Conservation (phyloP, 1,284 basidiomycete genomes). For the Thecaphora thlaspeos region DNA sequence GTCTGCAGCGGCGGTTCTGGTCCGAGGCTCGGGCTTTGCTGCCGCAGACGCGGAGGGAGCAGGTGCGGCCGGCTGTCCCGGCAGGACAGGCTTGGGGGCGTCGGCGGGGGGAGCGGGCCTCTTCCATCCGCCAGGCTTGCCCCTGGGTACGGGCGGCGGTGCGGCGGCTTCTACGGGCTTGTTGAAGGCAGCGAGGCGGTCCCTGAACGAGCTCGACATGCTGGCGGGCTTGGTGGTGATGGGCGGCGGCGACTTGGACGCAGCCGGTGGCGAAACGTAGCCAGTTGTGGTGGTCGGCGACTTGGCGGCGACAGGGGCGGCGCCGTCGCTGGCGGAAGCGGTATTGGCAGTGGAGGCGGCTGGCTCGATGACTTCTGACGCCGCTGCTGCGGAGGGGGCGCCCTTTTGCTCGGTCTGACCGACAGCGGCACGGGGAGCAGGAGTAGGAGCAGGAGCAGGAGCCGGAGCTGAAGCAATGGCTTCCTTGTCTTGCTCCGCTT, state of each 20-base stretch:
- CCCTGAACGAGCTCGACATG: conserved; percentile 47
- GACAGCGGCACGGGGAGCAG: too few relatives aligned
- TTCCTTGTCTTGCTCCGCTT: background rate
- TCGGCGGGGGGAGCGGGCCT: conserved; percentile 33
- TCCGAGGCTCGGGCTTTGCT: conserved; percentile 6
- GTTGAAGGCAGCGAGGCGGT: conserved; percentile 57
- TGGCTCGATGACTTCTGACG: too few relatives aligned
- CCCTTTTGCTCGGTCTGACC: too few relatives aligned
- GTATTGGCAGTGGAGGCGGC: background rate
- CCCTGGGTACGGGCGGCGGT: conserved; percentile 47
- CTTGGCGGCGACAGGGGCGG: conserved; percentile 2
- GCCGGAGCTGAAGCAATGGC: too few relatives aligned
- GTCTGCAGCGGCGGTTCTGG: conserved; percentile 5
- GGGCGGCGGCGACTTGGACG: conserved; percentile 29
- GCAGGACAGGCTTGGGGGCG: conserved; percentile 45
- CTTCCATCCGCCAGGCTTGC: conserved; percentile 54
- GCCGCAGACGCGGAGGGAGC: conserved; percentile 10
- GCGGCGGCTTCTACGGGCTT: conserved; percentile 42
- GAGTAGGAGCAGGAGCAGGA: too few relatives aligned
- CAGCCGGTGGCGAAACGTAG: too few relatives aligned
- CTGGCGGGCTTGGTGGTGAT: conserved; percentile 37
- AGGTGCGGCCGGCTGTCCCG: conserved; percentile 10
- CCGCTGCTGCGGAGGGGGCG: too few relatives aligned
- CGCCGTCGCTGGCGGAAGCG: conserved; percentile 5
- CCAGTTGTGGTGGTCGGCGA: too few relatives aligned